These are phyloP conservation scores for Marchantia paleacea DNA, from an alignment of 225 moss, liverwort and hornwort species.

Conservation along the genomic window DNA sequence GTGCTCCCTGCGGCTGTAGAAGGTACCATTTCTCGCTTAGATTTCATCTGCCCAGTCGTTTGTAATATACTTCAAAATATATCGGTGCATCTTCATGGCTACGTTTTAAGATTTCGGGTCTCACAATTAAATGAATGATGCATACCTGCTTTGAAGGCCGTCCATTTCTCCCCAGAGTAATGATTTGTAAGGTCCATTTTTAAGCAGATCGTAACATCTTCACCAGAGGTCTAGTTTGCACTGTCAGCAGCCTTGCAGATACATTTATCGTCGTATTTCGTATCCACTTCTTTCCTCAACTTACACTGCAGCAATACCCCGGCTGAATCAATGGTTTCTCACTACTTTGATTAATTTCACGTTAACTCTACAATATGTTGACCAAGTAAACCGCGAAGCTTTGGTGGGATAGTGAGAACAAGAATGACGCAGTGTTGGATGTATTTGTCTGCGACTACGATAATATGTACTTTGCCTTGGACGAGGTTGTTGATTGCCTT, in stretches of 20 bases:
- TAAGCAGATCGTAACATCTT: neutral
- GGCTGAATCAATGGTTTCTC: too few relatives aligned
- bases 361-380: neutral
- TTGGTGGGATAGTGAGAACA: neutral
- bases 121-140: too few relatives aligned
- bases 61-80: neutral
- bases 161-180: neutral
- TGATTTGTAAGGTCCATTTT: neutral
- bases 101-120: neutral
- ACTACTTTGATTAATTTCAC: too few relatives aligned
- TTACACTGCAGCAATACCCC: too few relatives aligned
- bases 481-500: neutral
- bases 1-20: neutral
- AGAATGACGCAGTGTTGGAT: neutral
- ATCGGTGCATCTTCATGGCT: neutral
- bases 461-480: neutral
- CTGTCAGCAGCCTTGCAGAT: too few relatives aligned
- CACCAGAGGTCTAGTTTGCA: neutral
- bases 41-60: neutral
- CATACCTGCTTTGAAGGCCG: neutral
- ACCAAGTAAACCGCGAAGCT: neutral
- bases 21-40: neutral
- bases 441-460: too few relatives aligned
- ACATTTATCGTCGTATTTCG: too few relatives aligned
- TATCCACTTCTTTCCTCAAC: too few relatives aligned